Conservation (phyloP, 495 filamentous ascomycete species). For the Aspergillus baeticus region DNA sequence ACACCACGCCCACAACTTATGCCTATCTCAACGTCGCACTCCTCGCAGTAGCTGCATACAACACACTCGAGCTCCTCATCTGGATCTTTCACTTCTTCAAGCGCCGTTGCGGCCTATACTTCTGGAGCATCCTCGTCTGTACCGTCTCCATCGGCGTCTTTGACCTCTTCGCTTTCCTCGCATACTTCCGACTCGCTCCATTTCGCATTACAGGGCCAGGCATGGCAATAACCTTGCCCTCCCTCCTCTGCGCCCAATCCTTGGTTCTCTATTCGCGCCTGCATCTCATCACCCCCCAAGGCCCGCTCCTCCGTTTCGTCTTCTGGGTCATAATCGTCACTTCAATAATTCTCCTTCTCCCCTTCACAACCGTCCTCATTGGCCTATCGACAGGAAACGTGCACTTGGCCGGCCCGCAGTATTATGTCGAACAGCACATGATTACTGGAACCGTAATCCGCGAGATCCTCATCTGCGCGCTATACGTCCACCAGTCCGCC, state of each 20-base stretch:
- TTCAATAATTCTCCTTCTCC: conserved; percentile 28
- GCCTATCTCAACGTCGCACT: conserved; percentile 22
- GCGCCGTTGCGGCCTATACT: conserved; percentile 40
- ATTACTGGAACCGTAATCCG: conserved; percentile 42
- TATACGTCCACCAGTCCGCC: conserved; percentile 47
- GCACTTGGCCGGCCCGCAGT: conserved; percentile 27
- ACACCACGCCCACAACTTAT: too few species aligned
- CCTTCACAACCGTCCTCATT: conserved; percentile 28
- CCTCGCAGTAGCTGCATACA: conserved; percentile 34
- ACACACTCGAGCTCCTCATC: conserved; percentile 36
- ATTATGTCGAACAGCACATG: conserved; percentile 42
- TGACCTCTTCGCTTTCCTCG: conserved; percentile 28
- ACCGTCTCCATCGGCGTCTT: conserved; percentile 28
- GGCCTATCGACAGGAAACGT: conserved; percentile 24
- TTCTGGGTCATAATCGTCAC: conserved; percentile 35
- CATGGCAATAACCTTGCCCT: conserved; percentile 29
- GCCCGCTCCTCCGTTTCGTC: conserved; percentile 21
- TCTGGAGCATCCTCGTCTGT: conserved; percentile 40
- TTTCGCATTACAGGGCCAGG: conserved; percentile 20
- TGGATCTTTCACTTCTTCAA: conserved; percentile 43
- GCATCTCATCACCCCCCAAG: conserved; percentile 32
- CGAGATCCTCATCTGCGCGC: conserved; percentile 45
- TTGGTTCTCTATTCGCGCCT: conserved; percentile 43
- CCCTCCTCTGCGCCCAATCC: conserved; percentile 36
- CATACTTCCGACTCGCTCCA: conserved; percentile 26